Percentiles rank a stretch among this genome's conserved stretches.
Conservation (phyloP, 805 yeast species). For the Alloascoidea hylecoeti region DNA sequence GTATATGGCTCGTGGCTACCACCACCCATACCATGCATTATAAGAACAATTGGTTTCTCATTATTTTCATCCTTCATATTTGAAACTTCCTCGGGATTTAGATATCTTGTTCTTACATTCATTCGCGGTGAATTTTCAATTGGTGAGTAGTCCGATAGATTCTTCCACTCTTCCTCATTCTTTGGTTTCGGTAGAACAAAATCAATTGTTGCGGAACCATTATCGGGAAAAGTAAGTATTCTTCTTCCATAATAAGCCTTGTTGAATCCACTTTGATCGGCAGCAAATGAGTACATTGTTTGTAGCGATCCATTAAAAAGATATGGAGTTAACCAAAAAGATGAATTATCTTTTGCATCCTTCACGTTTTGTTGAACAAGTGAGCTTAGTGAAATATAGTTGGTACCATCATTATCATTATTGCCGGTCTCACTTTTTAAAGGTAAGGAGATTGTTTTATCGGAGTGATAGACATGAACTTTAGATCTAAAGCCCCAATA, state of each 20-base stretch:
- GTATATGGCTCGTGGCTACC: constrained; percentile 70
- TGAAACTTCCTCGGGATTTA: constrained; percentile 29
- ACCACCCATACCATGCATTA: constrained; percentile 65
- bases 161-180: constrained; percentile 21
- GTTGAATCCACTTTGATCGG: constrained; percentile 29
- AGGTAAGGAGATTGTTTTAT: constrained; percentile 1
- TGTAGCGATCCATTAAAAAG: constrained; percentile 56
- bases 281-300: constrained; percentile 44
- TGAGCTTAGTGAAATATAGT: background rate
- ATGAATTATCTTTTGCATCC: constrained; percentile 24
- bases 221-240: constrained; percentile 35
- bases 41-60: constrained; percentile 40
- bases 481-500: constrained; percentile 2
- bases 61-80: constrained; percentile 17
- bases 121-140: constrained; percentile 16
- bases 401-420: background rate
- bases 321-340: constrained; percentile 40
- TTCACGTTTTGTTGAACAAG: constrained; percentile 18
- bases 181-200: constrained; percentile 28
- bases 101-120: constrained; percentile 44
- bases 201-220: constrained; percentile 60
- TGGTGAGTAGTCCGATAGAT: constrained; percentile 6
- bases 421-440: constrained; percentile 1
- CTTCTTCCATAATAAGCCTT: constrained; percentile 53
- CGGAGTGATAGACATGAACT: background rate